Base-by-base conservation (phyloP, 2,329 filamentous ascomycete genomes). In the Paecilomyces formosus region DNA sequence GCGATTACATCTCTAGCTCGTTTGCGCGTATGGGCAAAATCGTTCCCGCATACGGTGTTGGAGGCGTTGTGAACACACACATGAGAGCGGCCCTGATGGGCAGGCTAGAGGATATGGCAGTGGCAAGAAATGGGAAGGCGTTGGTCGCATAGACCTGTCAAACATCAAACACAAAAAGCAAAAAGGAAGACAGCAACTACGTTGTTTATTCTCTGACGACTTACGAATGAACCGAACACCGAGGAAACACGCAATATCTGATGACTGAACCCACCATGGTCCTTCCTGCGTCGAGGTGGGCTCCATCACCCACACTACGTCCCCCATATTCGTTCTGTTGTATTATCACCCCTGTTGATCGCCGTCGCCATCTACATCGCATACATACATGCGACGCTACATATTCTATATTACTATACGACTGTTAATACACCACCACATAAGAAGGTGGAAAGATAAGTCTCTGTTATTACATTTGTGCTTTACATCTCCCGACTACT, bases 21-120 rank as follows among this genome's bases (percentile, higher is more conserved):
- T 74, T 84, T 58, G 92, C 92, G 26, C 78, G 92, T 57, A 88
- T 96, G 74, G 88, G 88, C 61, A 83, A 92, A 68, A 96, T 96
- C 65, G 82, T 96, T 2, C 92, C 92, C 18, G 92, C 92, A 0
- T 96, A 93, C 78, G 92, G 92, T 1, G 81, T 96, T 12, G 92
- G 92, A 0, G 92, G 92, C 0, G 90, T 96, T 11, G 88, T 94
- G 11, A 96, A 96, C 74, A 82, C 81, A 60, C 86, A 88, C 68
- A 79, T 93, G 52, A 81, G 92, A 65, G 79, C 76, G 68, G 78
- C 71, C 56, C 70, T 93, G 65, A 92, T 96, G 87, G 78, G 77
- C 64, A 81, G 72, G 65, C 69, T 90, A 59, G 81, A 82, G 66
- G 74, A 75, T 28, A 73, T 72, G 66, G 74, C 70, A 1, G 73